These are phyloP conservation scores for Coemansia sp. DNA, from an alignment of 371 early-diverging fungal genomes.

Conservation along the genomic window DNA sequence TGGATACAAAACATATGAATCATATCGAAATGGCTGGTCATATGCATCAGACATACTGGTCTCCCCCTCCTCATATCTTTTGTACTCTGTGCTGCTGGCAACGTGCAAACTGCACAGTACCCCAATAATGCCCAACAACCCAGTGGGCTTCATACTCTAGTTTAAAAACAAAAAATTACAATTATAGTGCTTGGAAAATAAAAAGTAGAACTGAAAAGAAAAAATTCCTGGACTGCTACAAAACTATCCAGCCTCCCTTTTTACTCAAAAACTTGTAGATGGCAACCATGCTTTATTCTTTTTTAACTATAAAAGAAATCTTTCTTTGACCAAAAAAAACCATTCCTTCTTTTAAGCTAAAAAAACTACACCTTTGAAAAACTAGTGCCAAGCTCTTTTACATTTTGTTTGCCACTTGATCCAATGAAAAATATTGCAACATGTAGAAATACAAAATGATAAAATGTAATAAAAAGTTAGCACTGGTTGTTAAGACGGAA, in stretches of 20 bases:
- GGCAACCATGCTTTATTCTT: neutral
- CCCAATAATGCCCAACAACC: neutral
- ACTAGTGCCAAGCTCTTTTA: neutral
- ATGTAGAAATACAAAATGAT: neutral
- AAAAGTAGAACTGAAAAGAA: neutral
- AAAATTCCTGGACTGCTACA: conserved; percentile 17
- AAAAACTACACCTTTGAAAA: neutral
- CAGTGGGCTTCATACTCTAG: neutral
- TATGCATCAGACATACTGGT: neutral
- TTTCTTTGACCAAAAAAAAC: neutral
- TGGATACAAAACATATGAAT: neutral
- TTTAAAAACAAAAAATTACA: neutral
- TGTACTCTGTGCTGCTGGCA: neutral
- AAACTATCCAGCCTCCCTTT: neutral
- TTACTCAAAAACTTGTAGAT: neutral
- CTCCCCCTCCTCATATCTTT: neutral
- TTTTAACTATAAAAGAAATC: neutral
- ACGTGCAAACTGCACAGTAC: neutral
- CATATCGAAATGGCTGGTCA: neutral
- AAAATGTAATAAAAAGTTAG: neutral
- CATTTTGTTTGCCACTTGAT: neutral
- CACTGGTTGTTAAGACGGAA: neutral
- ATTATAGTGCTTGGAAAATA: neutral
- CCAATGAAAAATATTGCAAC: neutral
- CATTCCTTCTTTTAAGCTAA: neutral